Conservation (phyloP, 2,329 filamentous ascomycete genomes). For the Neurospora sp. region DNA sequence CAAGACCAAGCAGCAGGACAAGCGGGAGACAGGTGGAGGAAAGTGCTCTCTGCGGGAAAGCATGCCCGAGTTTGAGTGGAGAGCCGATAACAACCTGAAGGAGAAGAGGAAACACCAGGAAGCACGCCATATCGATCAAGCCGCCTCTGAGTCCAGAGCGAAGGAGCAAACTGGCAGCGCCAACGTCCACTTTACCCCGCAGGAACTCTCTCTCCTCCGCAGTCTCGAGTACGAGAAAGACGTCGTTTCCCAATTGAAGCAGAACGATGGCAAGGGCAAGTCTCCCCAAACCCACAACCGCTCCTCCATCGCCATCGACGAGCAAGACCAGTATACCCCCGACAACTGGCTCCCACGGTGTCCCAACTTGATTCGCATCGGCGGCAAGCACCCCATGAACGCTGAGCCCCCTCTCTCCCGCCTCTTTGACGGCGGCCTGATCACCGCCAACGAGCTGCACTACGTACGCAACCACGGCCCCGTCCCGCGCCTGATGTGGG, state of each 20-base stretch:
- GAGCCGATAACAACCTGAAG: not conserved
- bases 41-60: not conserved
- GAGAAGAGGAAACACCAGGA: not conserved
- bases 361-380: slow-evolving; percentile 35
- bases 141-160: not conserved
- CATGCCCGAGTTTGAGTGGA: not conserved
- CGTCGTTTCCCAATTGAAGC: slow-evolving; percentile 28
- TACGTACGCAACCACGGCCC: slow-evolving; percentile 45
- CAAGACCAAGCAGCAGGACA: slow-evolving; percentile 12
- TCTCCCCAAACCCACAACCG: slow-evolving; percentile 14
- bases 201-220: slow-evolving; percentile 32
- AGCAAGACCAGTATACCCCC: slow-evolving; percentile 39
- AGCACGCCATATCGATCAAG: not conserved
- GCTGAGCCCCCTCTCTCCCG: slow-evolving; percentile 32
- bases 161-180: slow-evolving; percentile 9
- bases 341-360: slow-evolving; percentile 44
- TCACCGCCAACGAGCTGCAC: slow-evolving; percentile 40
- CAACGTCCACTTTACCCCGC: slow-evolving; percentile 23
- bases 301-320: slow-evolving; percentile 29
- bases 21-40: slow-evolving; percentile 9
- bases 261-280: slow-evolving; percentile 25
- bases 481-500: slow-evolving; percentile 40
- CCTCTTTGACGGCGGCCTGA: slow-evolving; percentile 36
- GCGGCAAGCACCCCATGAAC: slow-evolving; percentile 43
- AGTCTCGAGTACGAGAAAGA: slow-evolving; percentile 33